Evolutionary conservation across 1,139 yeast species (phyloP), one percentile per base, ranked within the genome.

Genomic region (Blastobotrys aristatus): DNA sequence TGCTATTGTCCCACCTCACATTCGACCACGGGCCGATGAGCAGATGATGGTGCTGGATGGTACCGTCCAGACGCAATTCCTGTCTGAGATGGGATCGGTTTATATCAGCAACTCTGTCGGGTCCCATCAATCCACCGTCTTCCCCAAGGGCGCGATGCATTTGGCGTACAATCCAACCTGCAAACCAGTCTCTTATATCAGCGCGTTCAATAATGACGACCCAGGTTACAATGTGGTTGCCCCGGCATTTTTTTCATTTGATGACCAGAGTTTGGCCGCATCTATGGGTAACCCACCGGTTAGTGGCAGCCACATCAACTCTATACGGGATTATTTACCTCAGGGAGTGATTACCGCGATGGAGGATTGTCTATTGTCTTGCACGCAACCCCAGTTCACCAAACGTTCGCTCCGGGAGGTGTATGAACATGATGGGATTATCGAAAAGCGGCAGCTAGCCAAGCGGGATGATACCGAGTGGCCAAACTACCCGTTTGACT

Each of bases 21-120:
- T 49, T 11, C 55, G 55, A 22, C 46, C 59, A n/a, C 47, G 60
- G 36, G 61, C 61, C 4, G 46, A 49, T 30, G 61, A 58, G 46
- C 45, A 39, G 18, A 34, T 58, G n/a, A 21, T 57, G 18, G 60
- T 58, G 14, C 47, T 50, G 6, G 46, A 50, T 29, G 62, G 62
- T 1, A 20, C 36, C 4, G 21, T 58, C 20, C 40, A 48, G 27
- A 55, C 59, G 2, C 57, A 57, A 43, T 57, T 56, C 39, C 22
- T 56, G 35, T 39, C 51, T 11, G 61, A 53, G n/a, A 38, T 29
- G 20, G 56, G 55, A 10, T 43, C 51, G 2, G 56, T 51, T 1
- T 31, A 44, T 10, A 48, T 58, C 17, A 42, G 57, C 17, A 54
- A 51, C 40, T 38, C 47, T 14, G 40, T 58, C 39, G 21, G 43